These are phyloP conservation scores for Talaromyces sp. DNA, from an alignment of 2,329 filamentous ascomycete genomes.

Conservation along the genomic window DNA sequence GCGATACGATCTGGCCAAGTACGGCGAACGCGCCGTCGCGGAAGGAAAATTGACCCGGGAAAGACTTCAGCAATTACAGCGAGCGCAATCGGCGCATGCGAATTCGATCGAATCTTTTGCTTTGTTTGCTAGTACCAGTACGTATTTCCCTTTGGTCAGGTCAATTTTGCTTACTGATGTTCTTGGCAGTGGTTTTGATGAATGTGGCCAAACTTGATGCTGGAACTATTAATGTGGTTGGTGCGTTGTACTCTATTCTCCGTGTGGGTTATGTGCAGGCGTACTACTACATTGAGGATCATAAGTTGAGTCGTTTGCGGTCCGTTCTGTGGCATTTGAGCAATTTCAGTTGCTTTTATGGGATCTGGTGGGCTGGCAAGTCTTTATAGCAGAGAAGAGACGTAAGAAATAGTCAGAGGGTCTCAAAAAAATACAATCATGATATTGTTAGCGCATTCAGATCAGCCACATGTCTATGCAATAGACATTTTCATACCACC, in stretches of 20 bases:
- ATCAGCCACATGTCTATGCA: background rate
- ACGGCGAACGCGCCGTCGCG: slow-evolving; percentile 40
- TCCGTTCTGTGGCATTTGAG: slow-evolving; percentile 37
- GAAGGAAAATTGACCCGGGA: slow-evolving; percentile 42
- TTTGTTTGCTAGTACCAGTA: slow-evolving; percentile 33
- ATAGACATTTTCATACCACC: slow-evolving; percentile 54
- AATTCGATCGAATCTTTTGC: slow-evolving; percentile 43
- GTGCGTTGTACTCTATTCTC: slow-evolving; percentile 33
- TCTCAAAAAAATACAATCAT: background rate
- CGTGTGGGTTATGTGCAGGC: slow-evolving; percentile 30
- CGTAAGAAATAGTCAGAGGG: background rate
- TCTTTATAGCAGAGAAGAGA: no score
- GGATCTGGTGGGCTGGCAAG: slow-evolving; percentile 34
- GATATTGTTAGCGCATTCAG: background rate
- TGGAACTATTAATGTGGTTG: slow-evolving; percentile 33
- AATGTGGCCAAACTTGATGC: slow-evolving; percentile 31
- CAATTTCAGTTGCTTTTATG: slow-evolving; percentile 36
- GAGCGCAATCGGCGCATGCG: slow-evolving; percentile 44
- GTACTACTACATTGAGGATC: slow-evolving; percentile 32
- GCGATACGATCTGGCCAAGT: slow-evolving; percentile 44
- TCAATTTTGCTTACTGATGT: background rate
- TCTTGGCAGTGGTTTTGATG: slow-evolving; percentile 28
- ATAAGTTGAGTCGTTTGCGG: slow-evolving; percentile 28
- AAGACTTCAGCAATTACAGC: slow-evolving; percentile 41
- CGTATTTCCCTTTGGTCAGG: slow-evolving; percentile 5